Base-by-base conservation (phyloP, 2,329 filamentous ascomycete species). In the Epichloe uncinata region DNA sequence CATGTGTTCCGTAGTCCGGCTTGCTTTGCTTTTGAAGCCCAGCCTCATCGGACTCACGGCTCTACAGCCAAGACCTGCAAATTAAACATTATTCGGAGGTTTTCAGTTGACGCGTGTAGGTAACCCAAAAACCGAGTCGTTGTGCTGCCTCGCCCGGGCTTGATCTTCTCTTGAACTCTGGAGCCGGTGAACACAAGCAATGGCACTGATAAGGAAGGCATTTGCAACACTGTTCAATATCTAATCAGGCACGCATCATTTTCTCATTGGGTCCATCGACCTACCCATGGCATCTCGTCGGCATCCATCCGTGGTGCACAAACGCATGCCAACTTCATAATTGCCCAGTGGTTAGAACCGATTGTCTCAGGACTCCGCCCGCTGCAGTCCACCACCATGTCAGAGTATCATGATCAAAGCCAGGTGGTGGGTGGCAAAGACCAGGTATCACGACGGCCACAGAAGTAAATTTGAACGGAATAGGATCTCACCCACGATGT, bases 21-120 rank as follows among this genome's bases (percentile, higher is more conserved):
- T 48, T 48, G 37, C 46, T 48, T 48, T 48, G 37, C 46, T 48
- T 36, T 35, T 22, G 7, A 38, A 34, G 26, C 37, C 37, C 13
- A 36, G 40, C n/a, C 16, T 37, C 26, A 22, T 43, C 20, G 15
- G 47, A n/a, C 47, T 43, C 16, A 22, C 13, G 20, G 26, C 40
- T 35, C 3, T 48, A 42, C 38, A 35, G 26, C 40, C 47, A 43
- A 48, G 47, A 48, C 40, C 18, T 35, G 13, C 40, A 48, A 37
- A 43, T 48, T 44, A 48, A 43, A 48, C 40, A 43, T 43, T 11
- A 18, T n/a, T 30, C 37, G 40, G 37, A 26, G 26, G 20, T 30
- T 47, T 22, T 47, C 35, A 30, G 20, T 35, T 30, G 43, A 13
- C 40, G 3, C 11, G n/a, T 30, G 22, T 7, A 26, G 22, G 18